These are phyloP conservation scores for Leptographium lundbergii DNA, from an alignment of 2,329 filamentous ascomycete species.

Conservation along the genomic window DNA sequence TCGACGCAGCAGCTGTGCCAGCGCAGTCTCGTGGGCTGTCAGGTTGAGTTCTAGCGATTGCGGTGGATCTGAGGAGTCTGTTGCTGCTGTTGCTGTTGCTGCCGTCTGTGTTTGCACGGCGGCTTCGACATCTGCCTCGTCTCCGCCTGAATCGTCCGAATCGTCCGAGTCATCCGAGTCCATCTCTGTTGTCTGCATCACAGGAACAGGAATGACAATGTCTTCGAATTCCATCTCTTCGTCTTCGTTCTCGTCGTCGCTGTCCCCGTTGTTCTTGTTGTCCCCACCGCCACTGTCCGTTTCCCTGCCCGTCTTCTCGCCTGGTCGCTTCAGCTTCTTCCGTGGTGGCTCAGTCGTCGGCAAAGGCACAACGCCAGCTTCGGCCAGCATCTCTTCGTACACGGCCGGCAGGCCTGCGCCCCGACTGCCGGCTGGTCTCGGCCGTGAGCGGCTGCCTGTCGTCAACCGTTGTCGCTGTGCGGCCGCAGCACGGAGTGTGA, in stretches of 20 bases:
- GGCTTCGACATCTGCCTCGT: conserved; percentile 4
- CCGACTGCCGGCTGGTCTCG: neutral
- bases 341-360: conserved; percentile 6
- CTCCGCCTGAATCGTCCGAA: conserved; percentile 8
- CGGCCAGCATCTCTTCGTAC: conserved; percentile 12
- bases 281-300: conserved; percentile 1
- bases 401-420: conserved; percentile 2
- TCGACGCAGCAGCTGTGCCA: conserved; percentile 13
- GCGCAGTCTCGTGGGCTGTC: conserved; percentile 28
- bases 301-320: conserved; percentile 7
- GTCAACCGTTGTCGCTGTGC: conserved; percentile 2
- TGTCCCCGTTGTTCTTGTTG: neutral
- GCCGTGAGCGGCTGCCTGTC: conserved; percentile 2
- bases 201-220: conserved; percentile 11
- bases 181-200: conserved; percentile 12
- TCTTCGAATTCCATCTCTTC: conserved; percentile 13
- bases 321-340: conserved; percentile 13
- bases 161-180: conserved; percentile 8
- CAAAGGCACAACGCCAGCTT: conserved; percentile 7
- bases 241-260: conserved; percentile 9
- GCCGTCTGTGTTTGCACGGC: too few relatives aligned
- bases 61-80: neutral
- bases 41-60: conserved; percentile 37
- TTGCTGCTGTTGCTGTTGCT: neutral
- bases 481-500: conserved; percentile 1